These are phyloP conservation scores for Pythium oligandrum DNA, from an alignment of 352 stramenopile genomes.

Conservation along the genomic window DNA sequence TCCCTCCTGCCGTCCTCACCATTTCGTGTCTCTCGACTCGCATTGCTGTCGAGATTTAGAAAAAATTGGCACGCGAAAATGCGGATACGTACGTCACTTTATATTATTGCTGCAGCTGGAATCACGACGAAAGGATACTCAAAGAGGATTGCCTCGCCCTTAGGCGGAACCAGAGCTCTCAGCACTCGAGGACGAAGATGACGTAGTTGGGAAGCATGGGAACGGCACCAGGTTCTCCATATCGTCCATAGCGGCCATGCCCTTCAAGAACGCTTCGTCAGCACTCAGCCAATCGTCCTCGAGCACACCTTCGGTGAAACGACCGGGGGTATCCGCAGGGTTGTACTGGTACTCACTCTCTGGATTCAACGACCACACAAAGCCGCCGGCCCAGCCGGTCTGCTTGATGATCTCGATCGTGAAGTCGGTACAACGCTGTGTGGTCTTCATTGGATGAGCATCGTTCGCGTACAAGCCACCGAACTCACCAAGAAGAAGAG, in stretches of 20 bases:
- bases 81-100: no score
- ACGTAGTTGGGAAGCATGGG: constrained; percentile 36
- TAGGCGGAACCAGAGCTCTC: no score
- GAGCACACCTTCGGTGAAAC: constrained; percentile 47
- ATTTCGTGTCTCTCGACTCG: no score
- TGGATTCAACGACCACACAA: constrained; percentile 71
- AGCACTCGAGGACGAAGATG: no score
- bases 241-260: constrained; percentile 41
- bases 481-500: constrained; percentile 64
- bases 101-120: no score
- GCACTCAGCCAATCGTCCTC: constrained; percentile 52
- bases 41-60: no score
- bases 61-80: no score
- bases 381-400: constrained; percentile 47
- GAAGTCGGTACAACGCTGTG: constrained; percentile 47
- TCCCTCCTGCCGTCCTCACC: no score
- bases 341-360: constrained; percentile 71
- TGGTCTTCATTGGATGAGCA: constrained; percentile 50
- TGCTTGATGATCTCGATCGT: constrained; percentile 55
- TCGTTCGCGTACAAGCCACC: constrained; percentile 57
- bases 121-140: no score
- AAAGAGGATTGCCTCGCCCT: no score
- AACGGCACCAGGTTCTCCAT: constrained; percentile 41
- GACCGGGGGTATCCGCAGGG: constrained; percentile 27
- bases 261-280: constrained; percentile 40